Conservation (phyloP, 2,329 filamentous ascomycete genomes). For the Macrophomina pseudophaseolina region DNA sequence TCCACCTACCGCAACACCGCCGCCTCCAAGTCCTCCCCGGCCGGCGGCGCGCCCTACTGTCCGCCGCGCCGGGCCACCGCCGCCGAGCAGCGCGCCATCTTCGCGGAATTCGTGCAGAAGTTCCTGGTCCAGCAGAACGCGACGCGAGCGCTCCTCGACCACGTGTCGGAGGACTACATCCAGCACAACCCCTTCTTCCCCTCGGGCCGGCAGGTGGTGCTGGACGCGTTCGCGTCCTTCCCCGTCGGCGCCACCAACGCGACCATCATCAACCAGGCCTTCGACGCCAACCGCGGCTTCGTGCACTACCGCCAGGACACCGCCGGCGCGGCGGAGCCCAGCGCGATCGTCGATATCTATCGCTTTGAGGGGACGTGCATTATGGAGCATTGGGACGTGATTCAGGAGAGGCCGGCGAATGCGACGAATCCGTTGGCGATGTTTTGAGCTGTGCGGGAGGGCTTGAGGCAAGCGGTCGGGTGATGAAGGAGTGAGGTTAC, state of each 20-base stretch:
- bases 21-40: background rate
- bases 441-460: background rate
- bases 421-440: conserved; percentile 1
- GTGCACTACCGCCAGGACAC: background rate
- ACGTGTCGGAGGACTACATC: conserved; percentile 15
- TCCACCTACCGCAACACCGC: background rate
- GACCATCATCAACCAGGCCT: background rate
- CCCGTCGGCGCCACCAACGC: background rate
- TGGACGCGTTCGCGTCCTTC: background rate
- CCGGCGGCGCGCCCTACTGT: background rate
- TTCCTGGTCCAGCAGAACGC: background rate
- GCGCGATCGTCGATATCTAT: background rate
- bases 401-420: background rate
- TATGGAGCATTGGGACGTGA: background rate
- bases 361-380: background rate
- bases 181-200: conserved; percentile 13
- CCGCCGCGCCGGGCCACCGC: background rate
- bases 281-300: background rate
- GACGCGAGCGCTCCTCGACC: background rate
- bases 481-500: background rate
- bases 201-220: conserved; percentile 6
- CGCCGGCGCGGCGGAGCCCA: background rate
- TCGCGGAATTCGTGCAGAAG: background rate
- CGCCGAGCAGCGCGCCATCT: background rate
- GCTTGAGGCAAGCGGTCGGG: background rate